A percentile compares a stretch with the other conserved stretches of the same genome.
These are phyloP conservation scores for Pleomassaria siparia DNA, from an alignment of 2,329 filamentous ascomycete species.

Conservation along the genomic window DNA sequence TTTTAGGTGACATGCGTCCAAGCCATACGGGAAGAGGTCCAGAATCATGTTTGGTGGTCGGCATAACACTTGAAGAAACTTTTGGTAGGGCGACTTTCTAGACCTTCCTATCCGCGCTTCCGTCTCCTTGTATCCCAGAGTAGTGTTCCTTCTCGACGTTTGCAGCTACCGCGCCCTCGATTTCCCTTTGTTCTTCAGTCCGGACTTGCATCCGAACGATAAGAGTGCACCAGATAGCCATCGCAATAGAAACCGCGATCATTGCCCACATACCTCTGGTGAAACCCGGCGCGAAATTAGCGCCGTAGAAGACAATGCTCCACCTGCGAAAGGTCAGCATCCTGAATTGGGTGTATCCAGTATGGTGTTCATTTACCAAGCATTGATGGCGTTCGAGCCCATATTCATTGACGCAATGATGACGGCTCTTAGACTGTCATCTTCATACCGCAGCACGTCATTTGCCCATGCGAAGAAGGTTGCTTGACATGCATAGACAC, in stretches of 20 bases:
- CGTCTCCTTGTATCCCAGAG: constrained; percentile 2
- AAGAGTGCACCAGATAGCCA: constrained; percentile 61
- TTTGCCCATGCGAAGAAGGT: constrained; percentile 78
- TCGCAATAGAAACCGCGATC: constrained; percentile 63
- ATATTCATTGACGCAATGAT: constrained; percentile 74
- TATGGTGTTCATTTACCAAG: neutral
- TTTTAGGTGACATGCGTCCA: neutral
- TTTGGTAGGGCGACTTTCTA: neutral
- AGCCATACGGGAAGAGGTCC: neutral
- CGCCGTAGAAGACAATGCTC: constrained; percentile 71
- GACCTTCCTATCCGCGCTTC: constrained; percentile 1
- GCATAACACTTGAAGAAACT: neutral
- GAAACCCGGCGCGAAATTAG: constrained; percentile 67
- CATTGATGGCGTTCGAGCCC: constrained; percentile 66
- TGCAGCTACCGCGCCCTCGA: constrained; percentile 4
- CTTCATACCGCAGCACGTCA: constrained; percentile 66
- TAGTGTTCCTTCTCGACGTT: constrained; percentile 9
- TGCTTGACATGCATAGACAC: constrained; percentile 72
- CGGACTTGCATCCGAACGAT: constrained; percentile 52
- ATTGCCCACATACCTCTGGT: constrained; percentile 73
- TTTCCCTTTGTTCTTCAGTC: constrained; percentile 40
- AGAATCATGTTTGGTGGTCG: neutral
- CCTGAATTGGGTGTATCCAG: neutral
- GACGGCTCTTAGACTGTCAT: constrained; percentile 63
- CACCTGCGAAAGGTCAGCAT: constrained; percentile 43